Conservation (phyloP, 2,329 filamentous ascomycete species). For the Talaromyces sp. region DNA sequence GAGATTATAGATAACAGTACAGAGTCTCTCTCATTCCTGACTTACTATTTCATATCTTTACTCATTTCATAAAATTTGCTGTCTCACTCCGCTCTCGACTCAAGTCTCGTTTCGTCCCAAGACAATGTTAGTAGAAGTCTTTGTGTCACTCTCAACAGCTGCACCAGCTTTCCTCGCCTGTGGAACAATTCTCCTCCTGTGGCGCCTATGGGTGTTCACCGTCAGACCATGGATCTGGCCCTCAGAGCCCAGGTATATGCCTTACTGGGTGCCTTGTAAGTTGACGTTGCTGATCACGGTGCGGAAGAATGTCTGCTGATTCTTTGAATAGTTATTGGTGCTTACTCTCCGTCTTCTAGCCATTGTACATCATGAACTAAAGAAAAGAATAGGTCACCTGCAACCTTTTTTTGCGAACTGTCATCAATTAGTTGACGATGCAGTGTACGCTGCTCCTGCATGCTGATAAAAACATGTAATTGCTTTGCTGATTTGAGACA, state of each 20-base stretch:
- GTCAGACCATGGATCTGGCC: conserved; percentile 1
- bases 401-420: background rate
- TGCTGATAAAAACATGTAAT: background rate
- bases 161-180: background rate
- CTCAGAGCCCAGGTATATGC: conserved; percentile 1
- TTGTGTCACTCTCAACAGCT: background rate
- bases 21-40: background rate
- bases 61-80: background rate
- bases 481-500: background rate
- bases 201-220: background rate
- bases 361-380: background rate
- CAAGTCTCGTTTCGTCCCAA: conserved; percentile 7
- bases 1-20: background rate
- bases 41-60: background rate
- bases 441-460: background rate
- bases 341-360: background rate
- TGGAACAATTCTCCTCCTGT: background rate
- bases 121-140: background rate
- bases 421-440: conserved; percentile 1
- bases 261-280: conserved; percentile 4
- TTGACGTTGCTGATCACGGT: background rate
- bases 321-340: background rate
- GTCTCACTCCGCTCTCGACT: background rate
- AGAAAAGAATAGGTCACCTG: background rate
- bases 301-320: background rate